Evolutionary conservation across 2,329 filamentous ascomycete species (phyloP).

Genomic region (Diplodia sapinea): DNA sequence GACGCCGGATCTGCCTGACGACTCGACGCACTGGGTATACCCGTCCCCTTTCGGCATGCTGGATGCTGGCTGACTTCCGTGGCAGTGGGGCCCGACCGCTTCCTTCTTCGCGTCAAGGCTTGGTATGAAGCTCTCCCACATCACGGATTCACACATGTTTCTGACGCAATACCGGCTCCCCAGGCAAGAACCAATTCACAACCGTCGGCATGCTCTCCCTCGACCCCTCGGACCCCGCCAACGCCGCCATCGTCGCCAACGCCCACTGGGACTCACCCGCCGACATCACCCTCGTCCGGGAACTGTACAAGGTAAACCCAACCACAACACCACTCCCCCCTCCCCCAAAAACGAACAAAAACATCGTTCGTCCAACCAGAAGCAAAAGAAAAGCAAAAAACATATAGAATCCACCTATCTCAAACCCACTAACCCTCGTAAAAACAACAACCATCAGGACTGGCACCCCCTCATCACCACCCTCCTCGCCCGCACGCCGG

Average conservation of each 20-base stretch:
- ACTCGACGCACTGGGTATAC: conserved; percentile 43
- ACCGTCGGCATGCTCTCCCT: conserved; percentile 39
- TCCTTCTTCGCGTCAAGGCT: conserved; percentile 44
- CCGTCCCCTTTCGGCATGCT: too few species aligned
- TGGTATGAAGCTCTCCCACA: conserved; percentile 33
- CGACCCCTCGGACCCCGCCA: conserved; percentile 40
- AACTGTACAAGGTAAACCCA: conserved; percentile 36
- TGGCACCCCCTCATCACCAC: conserved; percentile 47
- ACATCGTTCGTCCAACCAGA: too few species aligned
- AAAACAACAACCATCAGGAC: conserved; percentile 32
- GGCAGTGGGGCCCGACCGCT: conserved; percentile 41
- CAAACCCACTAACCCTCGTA: neutral
- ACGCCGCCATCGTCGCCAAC: conserved; percentile 35
- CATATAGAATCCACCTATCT: neutral
- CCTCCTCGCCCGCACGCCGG: conserved; percentile 43
- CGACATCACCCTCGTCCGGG: conserved; percentile 38
- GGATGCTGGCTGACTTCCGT: neutral
- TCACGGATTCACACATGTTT: neutral
- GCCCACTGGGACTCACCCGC: conserved; percentile 41
- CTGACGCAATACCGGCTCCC: conserved; percentile 17
- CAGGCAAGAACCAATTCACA: conserved; percentile 36
- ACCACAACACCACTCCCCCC: too few species aligned
- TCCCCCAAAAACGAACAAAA: neutral
- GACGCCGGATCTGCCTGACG: conserved; percentile 44
- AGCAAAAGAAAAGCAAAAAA: too few species aligned